phyloP scores from a whole-genome alignment of 2,329 filamentous ascomycete species.

The Calonectria multiphialidica region DNA sequence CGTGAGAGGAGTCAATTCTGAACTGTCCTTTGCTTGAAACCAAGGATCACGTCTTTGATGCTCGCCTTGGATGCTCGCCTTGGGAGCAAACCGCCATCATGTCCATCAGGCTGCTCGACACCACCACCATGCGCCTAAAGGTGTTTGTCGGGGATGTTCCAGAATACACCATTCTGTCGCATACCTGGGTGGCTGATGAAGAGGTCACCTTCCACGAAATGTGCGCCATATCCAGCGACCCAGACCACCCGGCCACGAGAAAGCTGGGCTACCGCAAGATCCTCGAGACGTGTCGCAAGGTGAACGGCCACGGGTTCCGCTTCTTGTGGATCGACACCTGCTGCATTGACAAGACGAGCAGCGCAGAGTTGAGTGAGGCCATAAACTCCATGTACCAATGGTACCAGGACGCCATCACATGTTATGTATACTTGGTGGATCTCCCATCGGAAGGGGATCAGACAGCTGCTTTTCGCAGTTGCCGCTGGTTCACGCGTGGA shows the following conservation, averaged over 20 bases:
- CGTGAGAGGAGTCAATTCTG: neutral
- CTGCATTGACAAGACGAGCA: neutral
- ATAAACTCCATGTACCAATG: constrained; percentile 5
- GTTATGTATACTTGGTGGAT: neutral
- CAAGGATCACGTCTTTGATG: too few species aligned
- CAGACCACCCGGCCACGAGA: neutral
- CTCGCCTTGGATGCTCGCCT: neutral
- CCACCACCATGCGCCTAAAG: constrained; percentile 4
- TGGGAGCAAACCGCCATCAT: neutral
- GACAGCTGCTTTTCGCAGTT: neutral
- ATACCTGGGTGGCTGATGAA: neutral
- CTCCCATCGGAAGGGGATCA: neutral
- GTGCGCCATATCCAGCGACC: neutral
- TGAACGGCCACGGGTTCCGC: neutral
- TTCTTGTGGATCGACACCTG: neutral
- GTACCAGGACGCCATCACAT: neutral
- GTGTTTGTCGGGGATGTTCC: neutral
- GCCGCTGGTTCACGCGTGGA: neutral
- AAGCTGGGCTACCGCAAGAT: constrained; percentile 1
- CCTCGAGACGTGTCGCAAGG: neutral
- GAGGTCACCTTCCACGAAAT: neutral
- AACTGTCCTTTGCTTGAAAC: too few species aligned
- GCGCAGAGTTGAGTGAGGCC: neutral
- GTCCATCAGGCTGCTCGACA: neutral
- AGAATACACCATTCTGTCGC: neutral